Conservation (phyloP, 2,329 filamentous ascomycete species). For the Scedosporium boydii region DNA sequence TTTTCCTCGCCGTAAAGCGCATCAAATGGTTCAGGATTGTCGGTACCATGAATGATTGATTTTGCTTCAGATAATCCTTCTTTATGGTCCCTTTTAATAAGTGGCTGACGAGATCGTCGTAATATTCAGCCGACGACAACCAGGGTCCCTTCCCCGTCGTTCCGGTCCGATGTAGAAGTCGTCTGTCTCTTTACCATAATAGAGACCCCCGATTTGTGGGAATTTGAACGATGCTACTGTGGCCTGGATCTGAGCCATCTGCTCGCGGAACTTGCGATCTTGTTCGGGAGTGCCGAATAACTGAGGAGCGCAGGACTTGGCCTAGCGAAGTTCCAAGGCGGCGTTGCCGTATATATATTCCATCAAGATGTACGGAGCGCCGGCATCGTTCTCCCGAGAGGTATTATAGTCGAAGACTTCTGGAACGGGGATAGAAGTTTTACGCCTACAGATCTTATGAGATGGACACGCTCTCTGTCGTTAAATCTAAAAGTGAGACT, state of each 20-base stretch:
- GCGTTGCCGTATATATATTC: slow-evolving; percentile 19
- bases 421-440: slow-evolving; percentile 13
- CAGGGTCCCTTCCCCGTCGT: background rate
- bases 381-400: slow-evolving; percentile 13
- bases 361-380: slow-evolving; percentile 21
- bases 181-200: background rate
- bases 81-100: too few relatives aligned
- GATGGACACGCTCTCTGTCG: background rate
- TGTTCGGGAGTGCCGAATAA: background rate
- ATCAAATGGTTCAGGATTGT: background rate
- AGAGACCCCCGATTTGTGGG: background rate
- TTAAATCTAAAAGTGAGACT: background rate
- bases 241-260: background rate
- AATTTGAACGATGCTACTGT: background rate
- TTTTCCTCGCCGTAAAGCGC: background rate
- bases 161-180: background rate
- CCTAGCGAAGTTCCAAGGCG: slow-evolving; percentile 11
- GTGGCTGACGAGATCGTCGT: background rate
- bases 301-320: background rate
- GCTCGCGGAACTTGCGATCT: background rate
- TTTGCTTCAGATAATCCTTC: background rate
- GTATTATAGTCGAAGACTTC: slow-evolving; percentile 16
- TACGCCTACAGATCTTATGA: background rate
- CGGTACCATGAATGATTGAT: background rate
- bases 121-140: background rate